These are phyloP conservation scores for Loxodes magnus DNA, from an alignment of 73 alveolate genomes.

Conservation along the genomic window DNA sequence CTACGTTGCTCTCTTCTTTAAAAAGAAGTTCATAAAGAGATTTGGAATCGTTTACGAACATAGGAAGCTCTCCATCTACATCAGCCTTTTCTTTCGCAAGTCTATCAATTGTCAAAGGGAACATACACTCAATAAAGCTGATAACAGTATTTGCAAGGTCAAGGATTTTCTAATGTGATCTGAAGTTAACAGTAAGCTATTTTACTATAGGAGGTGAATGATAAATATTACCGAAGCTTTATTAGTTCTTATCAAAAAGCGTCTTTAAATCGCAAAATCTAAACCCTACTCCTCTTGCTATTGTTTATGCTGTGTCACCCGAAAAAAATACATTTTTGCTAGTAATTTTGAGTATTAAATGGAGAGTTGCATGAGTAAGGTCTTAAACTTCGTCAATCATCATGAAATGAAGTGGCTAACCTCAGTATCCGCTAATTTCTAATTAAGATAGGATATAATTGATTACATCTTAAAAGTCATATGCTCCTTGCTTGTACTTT, in stretches of 20 bases:
- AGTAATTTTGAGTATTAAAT: slow-evolving; percentile 25
- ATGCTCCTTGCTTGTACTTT: slow-evolving; percentile 37
- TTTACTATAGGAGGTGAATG: slow-evolving; percentile 32
- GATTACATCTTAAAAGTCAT: slow-evolving; percentile 63
- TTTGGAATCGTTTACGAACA: slow-evolving; percentile 8
- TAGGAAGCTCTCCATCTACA: slow-evolving; percentile 21
- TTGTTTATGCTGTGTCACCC: slow-evolving; percentile 80
- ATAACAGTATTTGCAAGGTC: slow-evolving; percentile 20
- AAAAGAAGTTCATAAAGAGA: slow-evolving; percentile 5
- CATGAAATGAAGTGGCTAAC: slow-evolving; percentile 29
- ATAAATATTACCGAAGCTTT: too few species aligned
- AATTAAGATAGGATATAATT: slow-evolving; percentile 23
- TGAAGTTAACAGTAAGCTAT: slow-evolving; percentile 31
- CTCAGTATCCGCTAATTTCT: slow-evolving; percentile 10
- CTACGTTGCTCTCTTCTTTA: neutral
- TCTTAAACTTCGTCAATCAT: slow-evolving; percentile 77
- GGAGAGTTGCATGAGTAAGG: slow-evolving; percentile 37
- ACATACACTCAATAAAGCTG: slow-evolving; percentile 15
- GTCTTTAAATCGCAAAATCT: slow-evolving; percentile 46
- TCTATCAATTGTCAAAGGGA: slow-evolving; percentile 26
- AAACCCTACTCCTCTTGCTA: slow-evolving; percentile 73
- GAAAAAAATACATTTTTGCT: slow-evolving; percentile 34
- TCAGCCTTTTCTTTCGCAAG: slow-evolving; percentile 11
- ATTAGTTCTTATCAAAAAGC: slow-evolving; percentile 15
- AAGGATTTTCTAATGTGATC: slow-evolving; percentile 27